Evolutionary conservation across 129 eudicot genomes (phyloP), one percentile per base, ranked within the genome.

Genomic region (Rutidosis leptorrhynchoides): DNA sequence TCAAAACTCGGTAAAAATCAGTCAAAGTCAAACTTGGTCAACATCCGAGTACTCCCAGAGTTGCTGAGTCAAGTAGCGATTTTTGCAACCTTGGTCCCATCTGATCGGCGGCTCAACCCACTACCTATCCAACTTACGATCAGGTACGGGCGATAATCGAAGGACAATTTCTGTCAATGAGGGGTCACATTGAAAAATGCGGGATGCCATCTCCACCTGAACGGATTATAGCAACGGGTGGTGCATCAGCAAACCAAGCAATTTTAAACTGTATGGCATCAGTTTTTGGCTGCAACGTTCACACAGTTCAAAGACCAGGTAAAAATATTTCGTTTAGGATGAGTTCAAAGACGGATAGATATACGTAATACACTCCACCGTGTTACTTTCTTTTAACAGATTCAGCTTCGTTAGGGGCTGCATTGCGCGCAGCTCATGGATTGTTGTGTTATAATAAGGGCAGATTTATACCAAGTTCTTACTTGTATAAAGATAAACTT

Each of bases 351-450:
- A 28, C 28, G 45, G 24, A 29, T 26, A 59, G 24, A 29, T 26
- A 59, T 7, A 37, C 35, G 7, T 30, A 30, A 30, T 30, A 26
- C 64, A 22, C 43, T 48, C 32, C 64, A 68, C 16, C 19, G 8
- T 32, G 28, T 58, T 12, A 20, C 57, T 33, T 67, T 63, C 22
- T 48, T 20, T 56, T 10, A 57, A 58, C 89, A 83, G 95, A 87
- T 68, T 84, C 95, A 1, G 95, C 95, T 43, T 84, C 90, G 16
- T 21, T 84, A 56, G 95, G 95, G 11, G 95, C 85, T 23, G 95
- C 95, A 56, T 45, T 87, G 37, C 71, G 90, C 77, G 95, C 95
- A 14, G 95, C 95, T 70, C 90, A 87, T 67, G 95, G 95, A 24
- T 80, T 89, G 90, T 25, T 87, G 65, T 84, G 95, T 83, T 25